Percentiles rank a stretch among this genome's conserved stretches.
phyloP scores from a whole-genome alignment of 2,329 filamentous ascomycete genomes.

The Pseudocercospora musae region DNA sequence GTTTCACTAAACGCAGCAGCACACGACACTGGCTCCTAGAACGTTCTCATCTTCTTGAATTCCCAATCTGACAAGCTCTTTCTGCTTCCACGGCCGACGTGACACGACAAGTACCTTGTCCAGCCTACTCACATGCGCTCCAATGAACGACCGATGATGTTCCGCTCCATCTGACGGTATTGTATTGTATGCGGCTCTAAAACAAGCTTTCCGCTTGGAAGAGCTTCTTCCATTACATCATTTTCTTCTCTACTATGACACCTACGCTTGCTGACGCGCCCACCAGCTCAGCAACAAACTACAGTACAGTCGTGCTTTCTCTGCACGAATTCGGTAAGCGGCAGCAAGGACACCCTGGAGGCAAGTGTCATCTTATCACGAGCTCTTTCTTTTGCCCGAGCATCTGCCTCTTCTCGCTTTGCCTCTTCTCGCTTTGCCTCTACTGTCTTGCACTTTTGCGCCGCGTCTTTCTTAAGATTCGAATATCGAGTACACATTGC shows the following conservation, averaged over 20 bases:
- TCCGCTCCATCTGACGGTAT: background rate
- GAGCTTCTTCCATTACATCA: background rate
- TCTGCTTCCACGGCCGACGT: background rate
- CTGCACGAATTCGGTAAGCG: background rate
- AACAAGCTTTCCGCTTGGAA: background rate
- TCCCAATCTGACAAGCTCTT: background rate
- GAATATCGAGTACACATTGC: background rate
- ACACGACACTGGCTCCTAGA: background rate
- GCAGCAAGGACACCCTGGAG: slow-evolving; percentile 3
- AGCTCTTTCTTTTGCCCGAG: slow-evolving; percentile 6
- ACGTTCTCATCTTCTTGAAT: background rate
- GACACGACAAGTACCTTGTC: background rate
- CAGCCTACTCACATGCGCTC: background rate
- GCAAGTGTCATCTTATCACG: slow-evolving; percentile 4
- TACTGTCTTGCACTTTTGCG: background rate
- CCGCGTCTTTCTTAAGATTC: background rate
- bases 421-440: background rate
- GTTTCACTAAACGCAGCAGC: background rate
- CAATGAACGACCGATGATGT: background rate
- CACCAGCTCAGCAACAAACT: background rate
- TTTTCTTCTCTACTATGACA: too few relatives aligned
- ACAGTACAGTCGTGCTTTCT: slow-evolving; percentile 1
- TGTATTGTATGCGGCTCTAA: background rate
- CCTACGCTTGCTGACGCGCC: slow-evolving; percentile 2
- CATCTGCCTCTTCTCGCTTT: background rate